These are phyloP conservation scores for Desmodesmus armatus DNA, from an alignment of 139 green algal genomes.

Conservation along the genomic window DNA sequence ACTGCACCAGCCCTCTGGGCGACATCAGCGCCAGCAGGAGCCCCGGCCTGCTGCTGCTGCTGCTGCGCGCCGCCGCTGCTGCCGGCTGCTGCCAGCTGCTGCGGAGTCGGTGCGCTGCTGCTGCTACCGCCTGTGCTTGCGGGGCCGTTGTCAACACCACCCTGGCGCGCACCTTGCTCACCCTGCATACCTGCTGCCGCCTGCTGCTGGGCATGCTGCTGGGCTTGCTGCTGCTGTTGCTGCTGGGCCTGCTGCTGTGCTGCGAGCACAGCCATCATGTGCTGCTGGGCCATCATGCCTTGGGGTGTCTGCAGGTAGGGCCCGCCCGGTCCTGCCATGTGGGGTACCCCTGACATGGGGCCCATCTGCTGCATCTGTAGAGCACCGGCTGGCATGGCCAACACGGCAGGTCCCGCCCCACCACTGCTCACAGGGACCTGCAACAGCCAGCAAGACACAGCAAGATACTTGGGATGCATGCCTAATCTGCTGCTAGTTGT, in stretches of 20 bases:
- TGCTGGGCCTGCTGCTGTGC: not conserved
- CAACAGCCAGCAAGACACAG: no score
- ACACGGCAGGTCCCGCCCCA: not conserved
- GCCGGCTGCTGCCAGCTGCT: not conserved
- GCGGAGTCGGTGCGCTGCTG: not conserved
- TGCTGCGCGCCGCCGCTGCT: not conserved
- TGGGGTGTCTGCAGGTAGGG: no score
- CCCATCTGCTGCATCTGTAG: slow-evolving; percentile 23
- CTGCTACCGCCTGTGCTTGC: not conserved
- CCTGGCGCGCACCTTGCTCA: no score
- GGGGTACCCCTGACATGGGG: no score
- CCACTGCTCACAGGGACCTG: not conserved
- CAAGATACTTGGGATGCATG: no score
- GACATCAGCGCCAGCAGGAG: not conserved
- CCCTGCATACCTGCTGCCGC: no score
- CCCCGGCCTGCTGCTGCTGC: slow-evolving; percentile 15
- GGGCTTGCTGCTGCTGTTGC: slow-evolving; percentile 18
- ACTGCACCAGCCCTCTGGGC: slow-evolving; percentile 21
- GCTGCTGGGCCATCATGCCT: not conserved
- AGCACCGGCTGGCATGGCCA: not conserved
- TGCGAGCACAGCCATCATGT: not conserved
- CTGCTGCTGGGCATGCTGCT: no score
- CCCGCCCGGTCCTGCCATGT: no score
- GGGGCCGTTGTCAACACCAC: no score
- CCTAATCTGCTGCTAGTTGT: no score